These are phyloP conservation scores for Tricholoma matsutake DNA, from an alignment of 768 basidiomycete species.

Conservation along the genomic window DNA sequence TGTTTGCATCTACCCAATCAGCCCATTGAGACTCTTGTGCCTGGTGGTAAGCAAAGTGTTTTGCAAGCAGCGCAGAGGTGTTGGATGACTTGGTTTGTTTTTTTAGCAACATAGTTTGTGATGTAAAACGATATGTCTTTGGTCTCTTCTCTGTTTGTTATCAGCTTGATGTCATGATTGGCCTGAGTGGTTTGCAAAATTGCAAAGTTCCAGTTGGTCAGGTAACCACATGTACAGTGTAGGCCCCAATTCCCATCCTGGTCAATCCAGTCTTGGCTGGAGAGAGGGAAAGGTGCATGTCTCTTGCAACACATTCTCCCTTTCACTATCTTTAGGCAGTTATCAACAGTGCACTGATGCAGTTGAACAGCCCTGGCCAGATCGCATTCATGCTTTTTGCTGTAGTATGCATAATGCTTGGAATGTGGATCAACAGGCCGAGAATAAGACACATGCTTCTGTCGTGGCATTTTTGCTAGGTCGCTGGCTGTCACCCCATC, in stretches of 20 bases:
- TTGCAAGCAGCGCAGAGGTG: too few species aligned
- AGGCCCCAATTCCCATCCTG: constrained; percentile 28
- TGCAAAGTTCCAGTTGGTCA: constrained; percentile 28
- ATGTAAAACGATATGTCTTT: too few species aligned
- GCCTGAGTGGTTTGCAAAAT: constrained; percentile 17
- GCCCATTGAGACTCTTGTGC: too few species aligned
- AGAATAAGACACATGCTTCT: constrained; percentile 27
- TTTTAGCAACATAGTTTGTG: too few species aligned
- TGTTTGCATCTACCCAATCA: too few species aligned
- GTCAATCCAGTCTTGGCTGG: constrained; percentile 20
- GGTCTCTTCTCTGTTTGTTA: too few species aligned
- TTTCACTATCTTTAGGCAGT: constrained; percentile 18
- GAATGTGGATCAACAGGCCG: constrained; percentile 32
- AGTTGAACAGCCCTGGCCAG: constrained; percentile 28
- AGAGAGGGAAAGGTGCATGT: constrained; percentile 24
- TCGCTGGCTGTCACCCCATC: constrained; percentile 9
- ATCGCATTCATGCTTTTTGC: constrained; percentile 10
- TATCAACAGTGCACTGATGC: constrained; percentile 25
- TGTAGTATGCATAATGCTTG: constrained; percentile 9
- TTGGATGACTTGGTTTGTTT: too few species aligned
- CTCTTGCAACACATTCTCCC: constrained; percentile 31
- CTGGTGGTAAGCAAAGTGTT: too few species aligned
- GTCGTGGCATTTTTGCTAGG: constrained; percentile 15
- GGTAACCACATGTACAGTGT: constrained; percentile 7
- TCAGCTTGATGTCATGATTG: constrained; percentile 43